Conservation (phyloP, 2,329 filamentous ascomycete species). For the Aspergillus unguis region DNA sequence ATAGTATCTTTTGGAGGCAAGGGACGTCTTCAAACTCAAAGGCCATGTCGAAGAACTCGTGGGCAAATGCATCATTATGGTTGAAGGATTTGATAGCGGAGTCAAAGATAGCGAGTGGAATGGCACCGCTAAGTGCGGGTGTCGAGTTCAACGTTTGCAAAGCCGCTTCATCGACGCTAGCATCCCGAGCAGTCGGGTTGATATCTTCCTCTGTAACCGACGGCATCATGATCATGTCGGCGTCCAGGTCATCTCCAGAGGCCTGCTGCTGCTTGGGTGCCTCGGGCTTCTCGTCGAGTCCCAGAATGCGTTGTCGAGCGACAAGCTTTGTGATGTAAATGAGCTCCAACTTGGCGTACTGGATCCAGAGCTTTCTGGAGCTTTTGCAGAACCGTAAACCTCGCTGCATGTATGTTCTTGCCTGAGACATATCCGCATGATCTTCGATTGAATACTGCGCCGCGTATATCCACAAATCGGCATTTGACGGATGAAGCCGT, state of each 20-base stretch:
- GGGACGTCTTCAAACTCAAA: constrained; percentile 64
- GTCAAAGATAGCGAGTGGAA: constrained; percentile 89
- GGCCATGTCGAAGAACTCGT: constrained; percentile 78
- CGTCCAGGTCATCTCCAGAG: constrained; percentile 46
- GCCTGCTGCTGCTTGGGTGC: constrained; percentile 35
- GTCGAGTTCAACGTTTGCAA: constrained; percentile 66
- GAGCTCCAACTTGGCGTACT: constrained; percentile 89
- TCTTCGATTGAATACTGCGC: constrained; percentile 74
- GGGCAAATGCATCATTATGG: constrained; percentile 62
- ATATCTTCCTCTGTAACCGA: constrained; percentile 62
- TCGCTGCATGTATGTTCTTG: constrained; percentile 80
- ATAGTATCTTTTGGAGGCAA: constrained; percentile 63
- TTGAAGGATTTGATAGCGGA: constrained; percentile 75
- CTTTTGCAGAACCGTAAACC: constrained; percentile 84
- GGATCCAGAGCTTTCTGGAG: constrained; percentile 73
- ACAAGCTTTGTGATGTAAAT: constrained; percentile 83
- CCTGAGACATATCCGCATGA: constrained; percentile 81
- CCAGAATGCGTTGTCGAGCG: constrained; percentile 65
- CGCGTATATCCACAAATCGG: constrained; percentile 78
- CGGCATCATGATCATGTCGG: constrained; percentile 57
- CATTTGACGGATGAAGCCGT: constrained; percentile 78
- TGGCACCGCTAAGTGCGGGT: constrained; percentile 85
- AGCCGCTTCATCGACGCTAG: constrained; percentile 51
- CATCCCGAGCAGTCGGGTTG: constrained; percentile 52
- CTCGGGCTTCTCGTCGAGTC: constrained; percentile 51